Evolutionary conservation across 306 rosid species (phyloP), one percentile per base, ranked within the genome.

Genomic region (Acacia crassicarpa): DNA sequence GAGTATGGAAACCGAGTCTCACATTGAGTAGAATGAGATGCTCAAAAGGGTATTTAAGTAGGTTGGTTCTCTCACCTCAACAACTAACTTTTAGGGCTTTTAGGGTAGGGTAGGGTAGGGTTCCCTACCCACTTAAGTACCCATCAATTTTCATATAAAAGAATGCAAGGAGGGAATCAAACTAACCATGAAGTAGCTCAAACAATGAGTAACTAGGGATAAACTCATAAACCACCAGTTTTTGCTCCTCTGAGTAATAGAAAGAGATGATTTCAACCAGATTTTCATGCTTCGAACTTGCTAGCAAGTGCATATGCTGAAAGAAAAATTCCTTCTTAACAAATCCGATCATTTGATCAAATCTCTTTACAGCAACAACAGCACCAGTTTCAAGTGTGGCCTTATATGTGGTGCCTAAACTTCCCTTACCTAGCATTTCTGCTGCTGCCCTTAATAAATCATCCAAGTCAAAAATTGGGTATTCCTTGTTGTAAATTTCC

Each of bases 401-500:
- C 82, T 87, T 89, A 76, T 92, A 94, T 67, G 94, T 84, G 25
- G 87, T 82, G 4, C 97, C 98, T 45, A 90, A 82, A 33, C 84
- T 70, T 30, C 93, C 97, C 49, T 80, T 88, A 11, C 97, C 97
- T 23, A 92, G 62, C 3, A 85, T 82, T 86, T 91, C 89, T 59
- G 94, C 94, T 10, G 98, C 89, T 45, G 97, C 91, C 81, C 94
- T 84, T 59, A 94, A 82, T 44, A 94, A 87, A 83, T 94, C 97
- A 74, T 94, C 98, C 88, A 94, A 80, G 86, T 91, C 97, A 75
- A 92, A 94, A 15, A 76, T 85, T 69, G 84, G 88, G 25, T 89
- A 59, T 69, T 88, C 87, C 83, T 86, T 86, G 85, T 78, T 85
- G 63, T 84, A 82, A 82, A 92, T 84, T 74, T 92, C 90, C 77